Evolutionary conservation across 257 asterid genomes (phyloP).

Genomic region (Striga asiatica): DNA sequence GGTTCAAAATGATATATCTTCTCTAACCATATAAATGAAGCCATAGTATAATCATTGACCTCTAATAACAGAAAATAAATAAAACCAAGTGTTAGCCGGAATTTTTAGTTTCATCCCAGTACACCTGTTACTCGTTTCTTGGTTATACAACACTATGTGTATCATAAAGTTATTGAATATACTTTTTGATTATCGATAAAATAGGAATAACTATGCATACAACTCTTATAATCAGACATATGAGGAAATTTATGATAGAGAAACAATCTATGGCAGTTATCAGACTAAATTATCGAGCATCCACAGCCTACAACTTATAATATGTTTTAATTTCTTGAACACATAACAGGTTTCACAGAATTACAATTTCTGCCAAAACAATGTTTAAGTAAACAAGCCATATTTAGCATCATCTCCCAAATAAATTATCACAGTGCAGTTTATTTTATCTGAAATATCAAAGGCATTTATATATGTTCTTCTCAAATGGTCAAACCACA

Average conservation of each 20-base stretch:
- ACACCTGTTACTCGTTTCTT: neutral
- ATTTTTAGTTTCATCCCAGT: neutral
- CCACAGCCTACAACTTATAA: constrained; percentile 4
- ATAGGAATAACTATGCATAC: neutral
- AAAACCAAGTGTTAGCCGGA: neutral
- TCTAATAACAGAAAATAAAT: neutral
- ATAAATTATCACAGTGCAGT: constrained; percentile 9
- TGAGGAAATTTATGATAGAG: neutral
- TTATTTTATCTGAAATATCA: constrained; percentile 4
- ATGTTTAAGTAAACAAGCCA: neutral
- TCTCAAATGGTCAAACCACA: neutral
- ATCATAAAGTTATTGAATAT: neutral
- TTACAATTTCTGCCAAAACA: neutral
- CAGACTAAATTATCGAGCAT: constrained; percentile 5
- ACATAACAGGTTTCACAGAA: neutral
- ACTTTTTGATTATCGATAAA: neutral
- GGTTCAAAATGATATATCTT: neutral
- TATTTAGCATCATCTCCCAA: neutral
- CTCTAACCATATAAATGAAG: no score
- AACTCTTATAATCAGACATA: neutral
- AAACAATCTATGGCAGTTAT: neutral
- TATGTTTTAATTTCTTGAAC: constrained; percentile 1
- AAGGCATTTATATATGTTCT: neutral
- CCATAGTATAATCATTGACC: no score
- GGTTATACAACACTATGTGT: neutral